These are phyloP conservation scores for Croton setiger DNA, from an alignment of 441 rosid species.

Conservation along the genomic window DNA sequence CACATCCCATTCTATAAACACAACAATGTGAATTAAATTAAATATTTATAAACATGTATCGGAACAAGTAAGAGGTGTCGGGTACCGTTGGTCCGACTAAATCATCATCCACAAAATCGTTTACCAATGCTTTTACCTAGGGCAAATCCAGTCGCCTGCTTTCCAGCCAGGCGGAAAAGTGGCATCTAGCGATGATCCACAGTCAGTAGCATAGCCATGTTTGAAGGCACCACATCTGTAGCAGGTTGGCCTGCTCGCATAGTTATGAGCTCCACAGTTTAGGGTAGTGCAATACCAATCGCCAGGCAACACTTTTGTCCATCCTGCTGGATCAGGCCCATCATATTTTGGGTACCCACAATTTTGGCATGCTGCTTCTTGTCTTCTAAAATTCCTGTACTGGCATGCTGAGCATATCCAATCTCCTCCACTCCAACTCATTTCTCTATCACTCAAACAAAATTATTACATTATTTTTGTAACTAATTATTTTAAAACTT, in stretches of 20 bases:
- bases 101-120: too few relatives aligned
- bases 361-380: conserved; percentile 66
- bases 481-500: too few relatives aligned
- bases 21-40: not conserved
- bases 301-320: conserved; percentile 67
- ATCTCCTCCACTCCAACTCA: conserved; percentile 92
- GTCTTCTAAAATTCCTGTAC: conserved; percentile 77
- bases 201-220: conserved; percentile 35
- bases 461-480: too few relatives aligned
- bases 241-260: conserved; percentile 73
- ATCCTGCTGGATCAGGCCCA: conserved; percentile 67
- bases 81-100: too few relatives aligned
- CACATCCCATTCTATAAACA: conserved; percentile 51
- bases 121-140: too few relatives aligned
- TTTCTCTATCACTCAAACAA: conserved; percentile 20
- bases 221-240: conserved; percentile 55
- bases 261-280: conserved; percentile 83
- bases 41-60: too few relatives aligned
- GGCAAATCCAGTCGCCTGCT: conserved; percentile 86
- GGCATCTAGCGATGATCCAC: conserved; percentile 24
- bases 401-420: conserved; percentile 91
- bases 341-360: conserved; percentile 78
- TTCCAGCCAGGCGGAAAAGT: conserved; percentile 85
- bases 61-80: too few relatives aligned
- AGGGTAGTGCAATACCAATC: conserved; percentile 82